Evolutionary conservation across 306 rosid genomes (phyloP), one percentile per base, ranked within the genome.

Genomic region (Medicago lupulina): DNA sequence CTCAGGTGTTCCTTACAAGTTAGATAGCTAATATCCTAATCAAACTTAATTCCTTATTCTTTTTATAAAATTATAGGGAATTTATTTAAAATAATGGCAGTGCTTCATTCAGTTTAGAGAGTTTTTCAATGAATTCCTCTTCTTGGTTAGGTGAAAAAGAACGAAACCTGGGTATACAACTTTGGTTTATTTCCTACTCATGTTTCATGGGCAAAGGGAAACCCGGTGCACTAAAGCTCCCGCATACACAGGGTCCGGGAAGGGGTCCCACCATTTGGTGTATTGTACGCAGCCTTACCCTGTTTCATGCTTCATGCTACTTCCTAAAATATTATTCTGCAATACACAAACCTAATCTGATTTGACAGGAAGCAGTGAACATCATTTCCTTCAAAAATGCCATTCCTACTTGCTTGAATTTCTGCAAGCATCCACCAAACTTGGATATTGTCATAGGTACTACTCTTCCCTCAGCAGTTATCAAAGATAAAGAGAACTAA

Each of bases 361-460:
- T 9, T 51, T 46, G 53, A 46, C 53, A 12, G 5, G 53, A 53
- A 17, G 59, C 59, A 16, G 23, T 53, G 12, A 17, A 53, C 59
- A 53, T 17, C 25, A 8, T 18, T 67, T 46, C 38, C 64, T 23
- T 65, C 18, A 73, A 53, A 71, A 31, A 28, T 50, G 16, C 2
- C 59, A 53, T 2, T 23, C 46, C 19, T 79, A 17, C 36, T 73
- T 13, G 31, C 47, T 67, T 46, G 65, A 51, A 25, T 25, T 25
- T 53, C 25, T 4, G 74, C 43, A 39, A 41, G 17, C 73, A 57
- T 9, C 50, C 55, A 51, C 40, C 75, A 64, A 4, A 28, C 34
- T 28, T 28, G 34, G 34, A 28, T 28, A 28, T 28, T 28, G 4
- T 28, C 34, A 28, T 28, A 2, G 34, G 34, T 28, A 28, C 34